Conservation (phyloP, 345 rosid species). For the Gossypioides kirkii region DNA sequence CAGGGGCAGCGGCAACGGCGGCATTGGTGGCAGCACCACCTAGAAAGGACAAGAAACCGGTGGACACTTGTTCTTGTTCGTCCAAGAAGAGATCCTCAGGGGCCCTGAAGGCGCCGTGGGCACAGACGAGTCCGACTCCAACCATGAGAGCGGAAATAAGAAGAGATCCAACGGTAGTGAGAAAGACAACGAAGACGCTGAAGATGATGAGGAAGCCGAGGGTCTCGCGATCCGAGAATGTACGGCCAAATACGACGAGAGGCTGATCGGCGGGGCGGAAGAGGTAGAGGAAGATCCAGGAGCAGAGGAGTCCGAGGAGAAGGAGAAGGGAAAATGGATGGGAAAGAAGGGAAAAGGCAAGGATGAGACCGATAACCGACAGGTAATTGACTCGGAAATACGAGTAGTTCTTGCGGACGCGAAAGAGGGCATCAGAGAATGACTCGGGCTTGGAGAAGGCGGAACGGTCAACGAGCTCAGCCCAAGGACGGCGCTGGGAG, state of each 20-base stretch:
- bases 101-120: conserved; percentile 61
- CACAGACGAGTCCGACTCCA: conserved; percentile 58
- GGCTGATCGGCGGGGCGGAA: conserved; percentile 79
- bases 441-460: conserved; percentile 54
- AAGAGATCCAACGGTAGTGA: conserved; percentile 70
- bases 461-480: conserved; percentile 45
- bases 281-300: conserved; percentile 74
- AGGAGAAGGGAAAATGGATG: conserved; percentile 64
- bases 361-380: conserved; percentile 32
- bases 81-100: conserved; percentile 78
- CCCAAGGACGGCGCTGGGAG: conserved; percentile 54
- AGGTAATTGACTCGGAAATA: conserved; percentile 53
- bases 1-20: conserved; percentile 47
- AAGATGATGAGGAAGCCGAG: conserved; percentile 48
- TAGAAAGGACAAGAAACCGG: conserved; percentile 69
- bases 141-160: conserved; percentile 67
- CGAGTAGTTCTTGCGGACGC: conserved; percentile 49
- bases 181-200: conserved; percentile 59
- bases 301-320: conserved; percentile 57
- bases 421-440: conserved; percentile 39
- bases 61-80: conserved; percentile 57
- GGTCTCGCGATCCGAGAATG: conserved; percentile 62
- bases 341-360: conserved; percentile 46
- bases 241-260: conserved; percentile 48
- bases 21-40: conserved; percentile 61